Conservation (phyloP, 495 filamentous ascomycete genomes). For the Penicillium herquei region DNA sequence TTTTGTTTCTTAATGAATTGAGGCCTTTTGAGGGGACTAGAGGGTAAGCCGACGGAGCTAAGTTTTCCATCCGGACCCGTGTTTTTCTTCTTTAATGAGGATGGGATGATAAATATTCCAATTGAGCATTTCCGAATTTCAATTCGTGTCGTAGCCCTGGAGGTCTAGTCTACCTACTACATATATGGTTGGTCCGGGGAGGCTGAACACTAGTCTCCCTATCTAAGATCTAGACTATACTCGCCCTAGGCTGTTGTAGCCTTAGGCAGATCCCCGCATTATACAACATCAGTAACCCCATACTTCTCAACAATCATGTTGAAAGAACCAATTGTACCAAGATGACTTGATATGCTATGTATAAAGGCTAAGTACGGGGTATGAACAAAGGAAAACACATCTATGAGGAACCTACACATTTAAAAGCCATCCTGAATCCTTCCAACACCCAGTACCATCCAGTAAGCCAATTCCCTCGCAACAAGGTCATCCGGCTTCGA, state of each 20-base stretch:
- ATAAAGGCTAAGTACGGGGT: slow-evolving; percentile 1
- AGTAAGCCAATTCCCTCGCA: slow-evolving; percentile 86
- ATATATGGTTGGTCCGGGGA: background rate
- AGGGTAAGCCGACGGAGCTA: slow-evolving; percentile 15
- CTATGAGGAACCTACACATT: background rate
- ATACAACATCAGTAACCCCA: no score
- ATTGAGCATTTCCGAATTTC: slow-evolving; percentile 28
- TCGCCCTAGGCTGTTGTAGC: no score
- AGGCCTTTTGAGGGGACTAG: no score
- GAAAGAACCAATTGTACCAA: background rate
- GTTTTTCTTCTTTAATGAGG: slow-evolving; percentile 31
- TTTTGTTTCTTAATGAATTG: no score
- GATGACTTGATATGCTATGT: slow-evolving; percentile 2
- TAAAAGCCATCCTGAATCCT: slow-evolving; percentile 51
- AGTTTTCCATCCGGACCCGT: slow-evolving; percentile 24
- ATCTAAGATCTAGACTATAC: background rate
- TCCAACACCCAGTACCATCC: slow-evolving; percentile 88
- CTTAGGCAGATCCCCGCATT: no score
- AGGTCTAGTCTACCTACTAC: background rate
- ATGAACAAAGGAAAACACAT: slow-evolving; percentile 8
- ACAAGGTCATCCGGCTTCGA: slow-evolving; percentile 46
- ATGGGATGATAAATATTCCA: slow-evolving; percentile 34
- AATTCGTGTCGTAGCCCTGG: slow-evolving; percentile 2
- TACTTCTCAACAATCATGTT: background rate
- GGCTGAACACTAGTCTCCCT: background rate